phyloP scores from a whole-genome alignment of 768 basidiomycete species.

The Termitomyces sp. region DNA sequence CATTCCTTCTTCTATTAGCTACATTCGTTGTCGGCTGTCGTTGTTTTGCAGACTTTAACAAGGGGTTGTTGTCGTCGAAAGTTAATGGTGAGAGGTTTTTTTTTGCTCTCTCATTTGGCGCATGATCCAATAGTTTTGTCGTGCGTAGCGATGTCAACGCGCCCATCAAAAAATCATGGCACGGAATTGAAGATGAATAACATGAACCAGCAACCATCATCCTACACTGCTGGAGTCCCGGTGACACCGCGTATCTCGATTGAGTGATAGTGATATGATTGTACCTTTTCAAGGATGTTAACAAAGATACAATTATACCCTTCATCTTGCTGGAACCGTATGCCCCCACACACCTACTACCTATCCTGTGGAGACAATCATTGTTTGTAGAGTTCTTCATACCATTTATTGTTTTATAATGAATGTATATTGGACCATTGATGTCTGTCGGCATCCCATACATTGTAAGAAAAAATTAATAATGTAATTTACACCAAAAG shows the following conservation, averaged over 20 bases:
- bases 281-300: not conserved
- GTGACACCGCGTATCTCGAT: conserved; percentile 70
- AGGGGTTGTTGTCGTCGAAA: conserved; percentile 71
- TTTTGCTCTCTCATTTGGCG: conserved; percentile 13
- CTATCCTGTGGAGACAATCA: not conserved
- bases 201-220: conserved; percentile 40
- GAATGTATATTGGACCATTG: not conserved
- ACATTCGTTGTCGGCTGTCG: conserved; percentile 74
- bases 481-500: too few species aligned
- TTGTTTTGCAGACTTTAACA: conserved; percentile 79
- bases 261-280: conserved; percentile 38
- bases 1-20: conserved; percentile 67
- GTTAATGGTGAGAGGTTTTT: conserved; percentile 60
- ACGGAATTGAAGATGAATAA: conserved; percentile 29
- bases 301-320: too few species aligned
- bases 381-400: not conserved
- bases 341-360: conserved; percentile 6
- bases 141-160: conserved; percentile 40
- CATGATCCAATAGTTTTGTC: conserved; percentile 28
- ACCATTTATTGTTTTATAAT: not conserved
- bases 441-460: too few species aligned
- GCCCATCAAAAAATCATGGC: conserved; percentile 34
- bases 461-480: too few species aligned
- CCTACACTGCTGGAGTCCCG: conserved; percentile 48
- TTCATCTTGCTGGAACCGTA: not conserved